Conservation (phyloP, 208 protist species). For the Leishmania turanica region DNA sequence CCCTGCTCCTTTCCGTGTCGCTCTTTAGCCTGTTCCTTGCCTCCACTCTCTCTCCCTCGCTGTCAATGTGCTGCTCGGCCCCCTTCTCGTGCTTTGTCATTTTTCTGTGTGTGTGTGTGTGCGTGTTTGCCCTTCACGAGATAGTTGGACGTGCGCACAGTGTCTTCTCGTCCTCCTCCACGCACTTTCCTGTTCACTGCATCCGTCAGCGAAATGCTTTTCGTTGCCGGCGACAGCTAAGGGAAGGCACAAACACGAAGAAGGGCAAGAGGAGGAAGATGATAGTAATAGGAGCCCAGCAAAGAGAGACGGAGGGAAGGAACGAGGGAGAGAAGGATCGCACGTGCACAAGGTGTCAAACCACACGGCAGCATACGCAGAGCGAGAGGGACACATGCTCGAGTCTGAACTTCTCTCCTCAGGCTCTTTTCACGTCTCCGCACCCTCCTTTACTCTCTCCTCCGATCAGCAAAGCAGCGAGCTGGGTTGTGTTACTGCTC, state of each 20-base stretch:
- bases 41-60: not conserved
- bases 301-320: not conserved
- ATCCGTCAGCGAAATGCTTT: not conserved
- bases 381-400: not conserved
- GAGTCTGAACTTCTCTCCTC: not conserved
- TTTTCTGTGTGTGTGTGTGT: not conserved
- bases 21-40: not conserved
- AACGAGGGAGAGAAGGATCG: too few species aligned
- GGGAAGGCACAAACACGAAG: not conserved
- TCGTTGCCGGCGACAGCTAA: not conserved
- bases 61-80: not conserved
- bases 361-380: not conserved
- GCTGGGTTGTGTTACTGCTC: slow-evolving; percentile 8
- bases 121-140: not conserved
- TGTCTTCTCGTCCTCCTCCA: not conserved
- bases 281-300: not conserved
- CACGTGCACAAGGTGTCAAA: not conserved
- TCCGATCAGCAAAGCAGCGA: not conserved
- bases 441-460: not conserved
- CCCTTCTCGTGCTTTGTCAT: not conserved
- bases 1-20: not conserved
- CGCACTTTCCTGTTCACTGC: not conserved
- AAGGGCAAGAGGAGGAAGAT: not conserved
- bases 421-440: not conserved
- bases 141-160: not conserved